These are phyloP conservation scores for Xylaria sp. DNA, from an alignment of 2,329 filamentous ascomycete species.

Conservation along the genomic window DNA sequence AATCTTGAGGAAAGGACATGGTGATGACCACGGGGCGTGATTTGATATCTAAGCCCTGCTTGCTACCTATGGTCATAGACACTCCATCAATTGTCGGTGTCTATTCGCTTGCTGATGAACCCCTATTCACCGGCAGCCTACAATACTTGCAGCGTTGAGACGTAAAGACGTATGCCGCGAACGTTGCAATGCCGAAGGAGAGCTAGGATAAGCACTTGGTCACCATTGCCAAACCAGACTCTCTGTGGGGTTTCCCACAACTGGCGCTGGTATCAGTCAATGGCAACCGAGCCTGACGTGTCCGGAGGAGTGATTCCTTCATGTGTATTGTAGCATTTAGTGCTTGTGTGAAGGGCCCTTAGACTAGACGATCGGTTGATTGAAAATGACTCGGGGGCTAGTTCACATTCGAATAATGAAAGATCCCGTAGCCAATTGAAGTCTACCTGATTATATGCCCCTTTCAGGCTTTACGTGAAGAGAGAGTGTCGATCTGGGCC, in stretches of 20 bases:
- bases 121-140: background rate
- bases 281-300: background rate
- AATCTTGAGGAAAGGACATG: background rate
- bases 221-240: background rate
- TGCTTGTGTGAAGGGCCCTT: background rate
- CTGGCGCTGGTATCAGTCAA: background rate
- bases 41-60: constrained; percentile 2
- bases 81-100: background rate
- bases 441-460: background rate
- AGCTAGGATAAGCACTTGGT: background rate
- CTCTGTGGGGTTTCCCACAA: no score
- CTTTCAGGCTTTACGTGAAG: background rate
- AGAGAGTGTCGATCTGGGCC: background rate
- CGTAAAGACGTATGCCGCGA: background rate
- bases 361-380: background rate
- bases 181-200: background rate
- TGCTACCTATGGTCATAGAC: background rate
- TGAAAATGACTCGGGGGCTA: background rate
- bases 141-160: background rate
- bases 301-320: background rate
- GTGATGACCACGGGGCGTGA: background rate
- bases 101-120: background rate
- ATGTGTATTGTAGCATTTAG: background rate
- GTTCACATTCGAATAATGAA: background rate
- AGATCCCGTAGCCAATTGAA: background rate